Base-by-base conservation (phyloP, 352 stramenopile species). In the Globisporangium paddicum region DNA sequence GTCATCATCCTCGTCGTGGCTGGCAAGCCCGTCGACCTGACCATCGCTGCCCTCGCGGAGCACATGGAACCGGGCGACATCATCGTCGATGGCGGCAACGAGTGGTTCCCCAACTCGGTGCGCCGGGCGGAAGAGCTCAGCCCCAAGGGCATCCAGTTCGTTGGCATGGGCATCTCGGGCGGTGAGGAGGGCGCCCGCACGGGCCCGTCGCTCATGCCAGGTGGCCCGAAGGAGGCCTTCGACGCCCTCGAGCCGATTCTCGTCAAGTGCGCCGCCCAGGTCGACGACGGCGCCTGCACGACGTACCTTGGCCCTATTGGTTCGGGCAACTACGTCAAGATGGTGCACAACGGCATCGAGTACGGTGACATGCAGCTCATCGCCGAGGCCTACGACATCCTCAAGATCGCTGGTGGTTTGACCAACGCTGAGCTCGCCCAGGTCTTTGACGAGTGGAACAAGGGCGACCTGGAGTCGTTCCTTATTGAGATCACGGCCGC, bases 311-410 rank as follows among this genome's bases (percentile, higher is more conserved):
- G 97, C 37, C 88, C 87, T 18, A 89, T 97, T 37, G 97, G 97
- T 64, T 88, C 88, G 32, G 97, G 97, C 58, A 99, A 99, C 82
- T 99, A 99, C 79, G 97, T 99, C 52, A 99, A 99, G 85, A 99
- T 99, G 97, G 96, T 99, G 60, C 97, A 99, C 90, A 99, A 99
- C 83, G 97, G 97, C 61, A 99, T 99, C 68, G 97, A 99, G 75
- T 99, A 99, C 79, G 97, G 96, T 53, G 97, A 99, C 75, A 99
- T 99, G 96, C 97, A 99, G 79, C 78, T 99, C 21, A 99, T 99
- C 72, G 90, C 87, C 38, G 97, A 99, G 79, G 93, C 96, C 16
- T 99, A 99, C 72, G 96, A 98, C 71, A 90, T 99, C 58, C 73
- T 99, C 54, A 98, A 98, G 82, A 89, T 90, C 64, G 85, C 89